Evolutionary conservation across 768 basidiomycete genomes (phyloP).

Genomic region (Tephrocybe sp.): DNA sequence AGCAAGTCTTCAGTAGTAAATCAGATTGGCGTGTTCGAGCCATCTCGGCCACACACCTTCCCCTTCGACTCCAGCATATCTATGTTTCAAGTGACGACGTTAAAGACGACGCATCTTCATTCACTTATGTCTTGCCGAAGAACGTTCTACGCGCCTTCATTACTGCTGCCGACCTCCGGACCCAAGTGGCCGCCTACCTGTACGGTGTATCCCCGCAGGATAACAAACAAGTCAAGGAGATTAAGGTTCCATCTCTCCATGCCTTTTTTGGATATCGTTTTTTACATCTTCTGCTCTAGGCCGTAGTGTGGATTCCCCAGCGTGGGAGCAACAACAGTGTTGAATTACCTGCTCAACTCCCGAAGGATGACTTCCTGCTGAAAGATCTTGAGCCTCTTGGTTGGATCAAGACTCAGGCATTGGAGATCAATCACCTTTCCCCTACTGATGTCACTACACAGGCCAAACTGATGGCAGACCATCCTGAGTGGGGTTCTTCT

Average conservation of each 20-base stretch:
- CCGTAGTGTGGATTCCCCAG: slow-evolving; percentile 96
- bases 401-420: slow-evolving; percentile 95
- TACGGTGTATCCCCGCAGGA: slow-evolving; percentile 93
- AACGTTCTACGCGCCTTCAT: slow-evolving; percentile 95
- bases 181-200: slow-evolving; percentile 91
- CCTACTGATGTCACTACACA: slow-evolving; percentile 93
- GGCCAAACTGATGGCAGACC: slow-evolving; percentile 95
- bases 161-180: slow-evolving; percentile 88
- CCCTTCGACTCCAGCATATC: slow-evolving; percentile 95
- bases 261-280: neutral
- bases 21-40: slow-evolving; percentile 99
- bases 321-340: slow-evolving; percentile 93
- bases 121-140: slow-evolving; percentile 96
- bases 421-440: slow-evolving; percentile 89
- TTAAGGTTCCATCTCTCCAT: slow-evolving; percentile 57
- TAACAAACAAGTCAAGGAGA: slow-evolving; percentile 98
- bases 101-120: slow-evolving; percentile 93
- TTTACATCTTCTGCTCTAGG: slow-evolving; percentile 33
- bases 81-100: slow-evolving; percentile 99
- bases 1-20: slow-evolving; percentile 98
- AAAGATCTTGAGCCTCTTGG: slow-evolving; percentile 95
- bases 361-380: slow-evolving; percentile 91
- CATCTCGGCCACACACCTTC: slow-evolving; percentile 94
- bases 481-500: slow-evolving; percentile 91
- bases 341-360: slow-evolving; percentile 85